Evolutionary conservation across 257 asterid genomes (phyloP).

Genomic region (Coffea canephora): DNA sequence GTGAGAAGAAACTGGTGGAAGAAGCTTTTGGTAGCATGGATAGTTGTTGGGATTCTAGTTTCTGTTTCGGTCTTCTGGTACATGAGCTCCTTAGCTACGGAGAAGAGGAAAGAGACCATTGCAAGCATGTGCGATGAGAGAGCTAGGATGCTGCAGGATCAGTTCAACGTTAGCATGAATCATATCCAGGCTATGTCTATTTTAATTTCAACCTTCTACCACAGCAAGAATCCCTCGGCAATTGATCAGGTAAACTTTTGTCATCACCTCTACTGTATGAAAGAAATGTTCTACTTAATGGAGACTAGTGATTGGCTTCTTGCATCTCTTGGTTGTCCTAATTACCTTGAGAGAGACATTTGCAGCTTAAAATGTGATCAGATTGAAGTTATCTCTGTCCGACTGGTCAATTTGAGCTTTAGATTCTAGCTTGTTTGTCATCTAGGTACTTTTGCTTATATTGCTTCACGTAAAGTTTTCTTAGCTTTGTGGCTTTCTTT

Average conservation of each 20-base stretch:
- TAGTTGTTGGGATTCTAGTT: slow-evolving; percentile 35
- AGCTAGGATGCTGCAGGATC: slow-evolving; percentile 97
- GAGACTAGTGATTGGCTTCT: not conserved
- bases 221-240: slow-evolving; percentile 75
- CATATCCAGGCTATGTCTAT: slow-evolving; percentile 97
- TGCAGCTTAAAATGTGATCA: not conserved
- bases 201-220: slow-evolving; percentile 89
- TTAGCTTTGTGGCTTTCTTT: not conserved
- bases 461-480: not conserved
- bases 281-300: not conserved
- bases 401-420: not conserved
- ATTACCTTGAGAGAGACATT: not conserved
- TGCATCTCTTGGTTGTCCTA: not conserved
- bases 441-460: not conserved
- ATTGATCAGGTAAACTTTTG: slow-evolving; percentile 74
- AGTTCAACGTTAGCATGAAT: slow-evolving; percentile 91
- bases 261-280: not conserved
- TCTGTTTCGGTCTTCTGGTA: slow-evolving; percentile 49
- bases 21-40: slow-evolving; percentile 51
- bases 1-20: slow-evolving; percentile 64
- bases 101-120: slow-evolving; percentile 82
- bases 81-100: slow-evolving; percentile 54
- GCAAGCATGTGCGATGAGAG: slow-evolving; percentile 96
- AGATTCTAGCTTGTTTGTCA: not conserved
- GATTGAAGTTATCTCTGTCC: not conserved